Evolutionary conservation across 306 rosid species (phyloP).

Genomic region (Quercus robur): DNA sequence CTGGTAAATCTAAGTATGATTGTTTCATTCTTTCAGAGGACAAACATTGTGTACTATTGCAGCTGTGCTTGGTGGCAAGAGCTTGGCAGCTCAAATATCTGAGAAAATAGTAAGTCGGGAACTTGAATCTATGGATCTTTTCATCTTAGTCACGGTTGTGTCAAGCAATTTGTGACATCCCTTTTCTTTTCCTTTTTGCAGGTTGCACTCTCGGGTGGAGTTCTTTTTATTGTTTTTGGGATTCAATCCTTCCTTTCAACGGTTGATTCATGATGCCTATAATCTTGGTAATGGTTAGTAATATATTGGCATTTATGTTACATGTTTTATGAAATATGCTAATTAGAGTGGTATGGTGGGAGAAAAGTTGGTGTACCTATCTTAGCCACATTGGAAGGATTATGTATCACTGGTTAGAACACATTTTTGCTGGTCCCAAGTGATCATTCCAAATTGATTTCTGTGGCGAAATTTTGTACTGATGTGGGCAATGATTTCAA

Average conservation of each 20-base stretch:
- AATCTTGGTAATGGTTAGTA: constrained; percentile 43
- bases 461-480: no score
- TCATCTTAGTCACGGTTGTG: neutral
- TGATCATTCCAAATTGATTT: no score
- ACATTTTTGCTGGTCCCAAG: no score
- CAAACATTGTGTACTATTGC: constrained; percentile 89
- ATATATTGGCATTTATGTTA: neutral
- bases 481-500: no score
- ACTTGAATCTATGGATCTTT: neutral
- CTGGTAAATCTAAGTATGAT: constrained; percentile 5
- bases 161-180: neutral
- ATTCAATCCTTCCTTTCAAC: constrained; percentile 84
- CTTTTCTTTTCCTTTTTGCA: constrained; percentile 24
- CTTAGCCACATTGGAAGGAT: neutral
- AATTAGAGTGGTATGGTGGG: neutral
- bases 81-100: constrained; percentile 92
- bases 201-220: constrained; percentile 87
- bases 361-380: neutral
- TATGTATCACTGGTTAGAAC: no score
- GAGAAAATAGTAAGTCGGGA: constrained; percentile 63
- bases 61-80: constrained; percentile 91
- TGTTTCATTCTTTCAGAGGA: constrained; percentile 48
- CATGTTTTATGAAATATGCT: neutral
- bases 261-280: constrained; percentile 36
- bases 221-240: constrained; percentile 83